Evolutionary conservation across 2,329 filamentous ascomycete genomes (phyloP).

Genomic region (Madurella fahalii): DNA sequence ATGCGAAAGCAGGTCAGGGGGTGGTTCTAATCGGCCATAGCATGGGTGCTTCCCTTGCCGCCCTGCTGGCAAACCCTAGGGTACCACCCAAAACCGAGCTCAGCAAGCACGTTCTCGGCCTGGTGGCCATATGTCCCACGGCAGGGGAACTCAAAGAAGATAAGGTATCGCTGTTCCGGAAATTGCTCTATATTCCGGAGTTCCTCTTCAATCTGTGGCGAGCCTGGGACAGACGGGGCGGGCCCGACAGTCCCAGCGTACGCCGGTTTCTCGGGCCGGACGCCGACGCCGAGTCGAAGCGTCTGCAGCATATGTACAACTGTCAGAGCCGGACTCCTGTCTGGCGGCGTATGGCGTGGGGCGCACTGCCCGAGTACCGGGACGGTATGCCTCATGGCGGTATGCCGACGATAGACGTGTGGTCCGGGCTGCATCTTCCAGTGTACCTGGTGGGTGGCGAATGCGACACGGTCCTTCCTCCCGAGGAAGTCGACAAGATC

Average conservation of each 20-base stretch:
- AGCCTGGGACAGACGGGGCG: conserved; percentile 73
- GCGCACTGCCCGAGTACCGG: conserved; percentile 60
- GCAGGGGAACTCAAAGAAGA: conserved; percentile 58
- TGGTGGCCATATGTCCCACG: conserved; percentile 78
- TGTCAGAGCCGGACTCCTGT: conserved; percentile 76
- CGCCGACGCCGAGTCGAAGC: conserved; percentile 61
- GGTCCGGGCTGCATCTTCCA: conserved; percentile 69
- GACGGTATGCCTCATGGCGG: conserved; percentile 54
- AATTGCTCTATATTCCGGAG: conserved; percentile 64
- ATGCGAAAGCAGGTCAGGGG: conserved; percentile 60
- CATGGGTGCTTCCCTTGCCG: conserved; percentile 78
- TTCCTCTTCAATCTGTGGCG: conserved; percentile 73
- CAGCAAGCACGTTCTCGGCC: conserved; percentile 63
- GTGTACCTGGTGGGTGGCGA: conserved; percentile 76
- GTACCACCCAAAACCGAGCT: conserved; percentile 47
- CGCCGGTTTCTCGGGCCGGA: conserved; percentile 67
- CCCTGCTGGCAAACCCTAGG: conserved; percentile 58
- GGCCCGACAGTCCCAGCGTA: conserved; percentile 73
- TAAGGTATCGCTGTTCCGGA: conserved; percentile 48
- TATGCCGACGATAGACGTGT: conserved; percentile 64
- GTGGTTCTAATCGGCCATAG: conserved; percentile 84
- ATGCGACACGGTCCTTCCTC: conserved; percentile 70
- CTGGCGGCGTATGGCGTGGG: conserved; percentile 76
- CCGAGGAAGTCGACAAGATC: conserved; percentile 67
- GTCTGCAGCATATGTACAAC: conserved; percentile 71